Base-by-base conservation (phyloP, 139 green algal genomes). In the Raphidocelis subcapitata region DNA sequence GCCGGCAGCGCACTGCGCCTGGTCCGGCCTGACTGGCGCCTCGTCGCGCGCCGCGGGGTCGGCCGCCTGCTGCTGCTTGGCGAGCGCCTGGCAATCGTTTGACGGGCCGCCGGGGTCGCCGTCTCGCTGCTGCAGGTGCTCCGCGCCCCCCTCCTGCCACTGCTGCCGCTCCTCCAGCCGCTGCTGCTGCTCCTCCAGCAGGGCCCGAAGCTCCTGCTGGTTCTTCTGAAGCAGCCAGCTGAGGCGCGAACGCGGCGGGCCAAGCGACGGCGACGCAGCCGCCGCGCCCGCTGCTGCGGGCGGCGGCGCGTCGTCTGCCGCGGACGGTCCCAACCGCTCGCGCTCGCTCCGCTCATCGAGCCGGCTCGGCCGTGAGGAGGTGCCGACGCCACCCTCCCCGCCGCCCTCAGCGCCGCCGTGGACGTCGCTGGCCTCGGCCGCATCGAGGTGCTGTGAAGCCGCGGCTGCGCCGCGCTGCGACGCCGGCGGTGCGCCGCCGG, bases 221-320 rank as follows among this genome's bases (percentile, higher is more conserved):
- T 74, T 74, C n/a, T 65, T 16, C 41, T 74, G 16, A 56, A 74
- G 36, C 35, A 74, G 35, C 67, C 31, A 44, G 47, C 67, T 66
- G 10, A 74, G 36, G 10, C 67, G 59, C 26, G 35, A 55, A 2
- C 37, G 24, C 56, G 31, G 57, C 14, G 21, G 57, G 12, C 8
- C 41, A 4, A 36, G 57, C 57, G 21, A 23, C 20, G 37, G 36
- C 23, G 63, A 28, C 14, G 24, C 63, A 55, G 37, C 23, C 33
- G 36, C 5, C 3, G 24, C 10, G 21, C 63, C 41, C 37, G 63
- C 41, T 69, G 63, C 63, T 28, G 51, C 23, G 5, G 35, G 4
- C 59, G n/a, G 1, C 2, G 5, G 29, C 41, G 20, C 49, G 41
- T 31, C 65, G 41, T 23, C 65, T 28, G 16, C 65, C 24, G 64